phyloP scores from a whole-genome alignment of 2,329 filamentous ascomycete genomes.

The Colletotrichum abscissum region DNA sequence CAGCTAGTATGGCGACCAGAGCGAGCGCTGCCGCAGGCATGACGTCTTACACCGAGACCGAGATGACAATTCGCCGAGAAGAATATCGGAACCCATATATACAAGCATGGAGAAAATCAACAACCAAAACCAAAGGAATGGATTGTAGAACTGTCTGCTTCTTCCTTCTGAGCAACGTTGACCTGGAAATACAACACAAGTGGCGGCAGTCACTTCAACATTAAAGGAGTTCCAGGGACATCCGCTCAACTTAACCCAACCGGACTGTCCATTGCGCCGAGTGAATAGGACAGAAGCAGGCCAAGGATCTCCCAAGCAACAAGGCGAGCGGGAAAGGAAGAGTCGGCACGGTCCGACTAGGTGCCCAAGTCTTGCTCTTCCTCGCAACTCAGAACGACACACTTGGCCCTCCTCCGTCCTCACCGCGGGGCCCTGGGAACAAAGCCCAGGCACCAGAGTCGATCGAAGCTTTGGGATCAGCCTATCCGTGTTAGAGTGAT shows the following conservation, averaged over 20 bases:
- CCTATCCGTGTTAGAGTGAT: not conserved
- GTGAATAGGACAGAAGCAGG: slow-evolving; percentile 3
- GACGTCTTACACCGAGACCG: slow-evolving; percentile 24
- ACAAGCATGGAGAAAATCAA: not conserved
- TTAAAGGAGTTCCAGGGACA: not conserved
- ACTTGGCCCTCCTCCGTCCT: not conserved
- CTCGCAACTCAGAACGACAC: not conserved
- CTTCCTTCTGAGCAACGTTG: not conserved
- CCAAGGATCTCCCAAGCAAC: slow-evolving; percentile 11
- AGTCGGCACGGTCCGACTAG: slow-evolving; percentile 24
- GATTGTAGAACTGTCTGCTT: not conserved
- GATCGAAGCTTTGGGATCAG: not conserved
- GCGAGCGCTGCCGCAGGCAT: slow-evolving; percentile 24
- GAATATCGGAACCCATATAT: not conserved
- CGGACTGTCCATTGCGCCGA: slow-evolving; percentile 22
- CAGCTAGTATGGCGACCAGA: slow-evolving; percentile 36
- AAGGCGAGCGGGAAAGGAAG: slow-evolving; percentile 4
- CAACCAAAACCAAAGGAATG: not conserved
- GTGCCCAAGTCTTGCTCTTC: not conserved
- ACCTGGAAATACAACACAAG: not conserved
- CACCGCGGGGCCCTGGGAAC: not conserved
- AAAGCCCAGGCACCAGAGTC: not conserved
- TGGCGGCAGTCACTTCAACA: not conserved
- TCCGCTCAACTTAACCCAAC: slow-evolving; percentile 15
- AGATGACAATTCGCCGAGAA: slow-evolving; percentile 14